Percentiles rank a stretch among this genome's conserved stretches.
phyloP scores from a whole-genome alignment of 1,139 yeast genomes.

The Diutina mesorugosa region DNA sequence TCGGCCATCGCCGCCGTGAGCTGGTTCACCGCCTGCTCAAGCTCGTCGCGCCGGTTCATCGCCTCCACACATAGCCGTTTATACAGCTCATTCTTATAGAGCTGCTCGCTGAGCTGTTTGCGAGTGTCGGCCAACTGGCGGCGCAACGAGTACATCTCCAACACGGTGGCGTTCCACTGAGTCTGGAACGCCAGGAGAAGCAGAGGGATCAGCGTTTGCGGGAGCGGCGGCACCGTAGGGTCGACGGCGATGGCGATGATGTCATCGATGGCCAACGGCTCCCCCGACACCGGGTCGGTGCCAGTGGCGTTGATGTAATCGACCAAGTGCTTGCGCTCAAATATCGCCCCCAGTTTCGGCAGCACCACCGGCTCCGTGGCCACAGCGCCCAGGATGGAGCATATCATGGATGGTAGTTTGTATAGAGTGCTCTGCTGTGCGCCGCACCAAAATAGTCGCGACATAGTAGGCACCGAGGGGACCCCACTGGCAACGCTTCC shows the following conservation, averaged over 20 bases:
- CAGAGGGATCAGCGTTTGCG: slow-evolving; percentile 64
- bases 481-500: background rate
- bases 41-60: slow-evolving; percentile 44
- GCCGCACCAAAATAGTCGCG: background rate
- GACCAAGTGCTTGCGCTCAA: slow-evolving; percentile 49
- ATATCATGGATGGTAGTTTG: slow-evolving; percentile 4
- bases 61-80: slow-evolving; percentile 56
- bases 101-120: slow-evolving; percentile 62
- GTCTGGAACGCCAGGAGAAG: slow-evolving; percentile 64
- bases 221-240: slow-evolving; percentile 26
- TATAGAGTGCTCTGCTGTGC: background rate
- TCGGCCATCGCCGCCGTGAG: background rate
- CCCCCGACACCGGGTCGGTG: slow-evolving; percentile 65
- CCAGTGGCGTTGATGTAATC: slow-evolving; percentile 54
- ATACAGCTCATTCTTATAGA: slow-evolving; percentile 42
- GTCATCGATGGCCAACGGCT: slow-evolving; percentile 46
- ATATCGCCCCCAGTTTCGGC: slow-evolving; percentile 57
- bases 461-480: background rate
- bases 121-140: slow-evolving; percentile 57
- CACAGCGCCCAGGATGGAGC: slow-evolving; percentile 50
- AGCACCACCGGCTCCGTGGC: slow-evolving; percentile 66
- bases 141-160: slow-evolving; percentile 67
- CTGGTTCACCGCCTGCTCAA: background rate
- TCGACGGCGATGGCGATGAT: slow-evolving; percentile 32
- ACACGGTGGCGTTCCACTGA: slow-evolving; percentile 82